Evolutionary conservation across 169 alveolate genomes (phyloP), one percentile per base, ranked within the genome.

Genomic region (Plasmodium gaboni): DNA sequence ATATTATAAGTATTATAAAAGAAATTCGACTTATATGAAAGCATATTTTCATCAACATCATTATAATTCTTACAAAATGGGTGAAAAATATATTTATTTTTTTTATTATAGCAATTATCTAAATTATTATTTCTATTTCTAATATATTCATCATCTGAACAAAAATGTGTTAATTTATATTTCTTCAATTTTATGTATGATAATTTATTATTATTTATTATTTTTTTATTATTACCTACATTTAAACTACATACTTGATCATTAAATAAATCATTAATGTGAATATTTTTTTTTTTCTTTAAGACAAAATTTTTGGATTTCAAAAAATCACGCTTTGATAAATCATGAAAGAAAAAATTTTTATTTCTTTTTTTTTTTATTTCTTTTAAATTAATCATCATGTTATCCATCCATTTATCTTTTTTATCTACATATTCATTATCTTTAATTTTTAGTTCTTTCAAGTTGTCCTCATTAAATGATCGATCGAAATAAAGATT

Each of bases 1-100:
- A 17, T 53, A 48, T 83, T 67, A 68, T 68, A 83, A 12, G 91
- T 68, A 50, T 68, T 69, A 28, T 83, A 67, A 70, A 83, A 53
- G n/a, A 73, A 46, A 60, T 53, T 17, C 12, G 78, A 38, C 26
- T 83, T 83, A 60, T 83, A 57, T n/a, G 85, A 78, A 38, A 83
- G 55, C 19, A 83, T 71, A 50, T 69, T 55, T 13, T 68, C 24
- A 32, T 63, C 7, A 2, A 83, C 57, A 12, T 61, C 69, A 42
- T 68, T 57, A 57, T 67, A 55, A 48, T 59, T 59, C 13, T 57
- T 22, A 26, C 1, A 38, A 0, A 38, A 38, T 38, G 9, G 9
- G 9, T 38, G 46, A 6, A 5, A 38, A 9, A 5, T 38, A 38
- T 5, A 38, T 38, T 38, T 38, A 38, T 38, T 38, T 38, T 38